Base-by-base conservation (phyloP, 345 rosid species). In the Citrus unshiu region DNA sequence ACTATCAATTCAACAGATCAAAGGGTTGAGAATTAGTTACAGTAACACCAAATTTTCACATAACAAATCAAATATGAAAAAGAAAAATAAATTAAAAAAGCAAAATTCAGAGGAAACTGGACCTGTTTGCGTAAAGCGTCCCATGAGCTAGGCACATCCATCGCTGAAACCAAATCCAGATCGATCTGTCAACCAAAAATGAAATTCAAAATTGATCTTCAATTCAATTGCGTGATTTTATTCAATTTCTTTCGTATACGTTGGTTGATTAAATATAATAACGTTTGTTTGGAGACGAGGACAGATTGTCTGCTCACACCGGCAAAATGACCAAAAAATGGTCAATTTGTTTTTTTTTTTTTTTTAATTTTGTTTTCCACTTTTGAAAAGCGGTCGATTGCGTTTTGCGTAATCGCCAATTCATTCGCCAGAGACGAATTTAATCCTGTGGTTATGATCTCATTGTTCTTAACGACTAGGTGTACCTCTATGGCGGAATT, bases 51-150 rank as follows among this genome's bases (percentile, higher is more conserved):
- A 30, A 46, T 13, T 9, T 30, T 16, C 24, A 37, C 16, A 18
- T 1, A 4, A 54, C 19, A 34, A 29, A 8, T 21, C 69, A 9
- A 37, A 12, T 13, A 69, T 39, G 22, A 5, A 68, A 40, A 29
- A 51, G 46, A 68, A 10, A 35, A 24, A 16, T 19, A 19, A 30
- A 66, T 49, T 18, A 40, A 32, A n/a, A 32, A 57, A 8, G 10
- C 0, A 7, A 40, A 40, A 40, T 24, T 49, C 0, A 27, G 30
- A 1, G 21, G 34, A 79, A 46, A 43, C 13, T 9, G 35, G 76
- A 95, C 99, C 97, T 93, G 97, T 84, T 92, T 95, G 58, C 98
- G 92, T 71, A 93, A 80, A 78, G 97, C 93, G 88, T 93, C 98
- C 98, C 99, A 93, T 74, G 98, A 95, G 87, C 83, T 87, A 63